Conservation (phyloP, 371 early-diverging fungal genomes). For the Syncephalastrum contaminatum region DNA sequence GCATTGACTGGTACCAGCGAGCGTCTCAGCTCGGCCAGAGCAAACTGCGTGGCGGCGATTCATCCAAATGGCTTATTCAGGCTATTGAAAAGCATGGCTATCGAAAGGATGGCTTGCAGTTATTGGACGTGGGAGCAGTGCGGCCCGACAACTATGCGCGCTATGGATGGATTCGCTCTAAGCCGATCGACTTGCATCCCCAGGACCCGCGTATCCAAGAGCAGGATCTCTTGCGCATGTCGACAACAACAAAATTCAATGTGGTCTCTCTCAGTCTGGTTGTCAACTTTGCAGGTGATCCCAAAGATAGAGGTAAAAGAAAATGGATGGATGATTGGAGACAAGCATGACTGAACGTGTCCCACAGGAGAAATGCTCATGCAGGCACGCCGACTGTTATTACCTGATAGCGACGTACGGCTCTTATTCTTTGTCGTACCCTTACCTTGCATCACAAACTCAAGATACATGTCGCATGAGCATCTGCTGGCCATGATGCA, state of each 20-base stretch:
- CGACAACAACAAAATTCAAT: slow-evolving; percentile 56
- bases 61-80: slow-evolving; percentile 79
- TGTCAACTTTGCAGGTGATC: slow-evolving; percentile 88
- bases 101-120: slow-evolving; percentile 23
- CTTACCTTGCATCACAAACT: slow-evolving; percentile 80
- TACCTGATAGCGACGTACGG: slow-evolving; percentile 32
- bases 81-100: slow-evolving; percentile 31
- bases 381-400: slow-evolving; percentile 44
- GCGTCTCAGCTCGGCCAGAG: slow-evolving; percentile 83
- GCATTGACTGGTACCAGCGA: slow-evolving; percentile 85
- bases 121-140: slow-evolving; percentile 91
- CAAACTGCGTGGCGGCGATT: slow-evolving; percentile 80
- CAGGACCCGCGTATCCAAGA: slow-evolving; percentile 68
- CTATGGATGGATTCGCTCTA: slow-evolving; percentile 68
- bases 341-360: not conserved
- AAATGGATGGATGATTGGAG: too few species aligned
- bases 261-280: slow-evolving; percentile 85
- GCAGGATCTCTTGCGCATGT: slow-evolving; percentile 80
- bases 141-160: slow-evolving; percentile 73
- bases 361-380: slow-evolving; percentile 44
- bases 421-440: slow-evolving; percentile 81
- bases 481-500: slow-evolving; percentile 60
- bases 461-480: slow-evolving; percentile 81
- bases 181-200: slow-evolving; percentile 86
- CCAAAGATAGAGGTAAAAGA: slow-evolving; percentile 63